Base-by-base conservation (phyloP, 768 basidiomycete species). In the Psilocybe cubensis region DNA sequence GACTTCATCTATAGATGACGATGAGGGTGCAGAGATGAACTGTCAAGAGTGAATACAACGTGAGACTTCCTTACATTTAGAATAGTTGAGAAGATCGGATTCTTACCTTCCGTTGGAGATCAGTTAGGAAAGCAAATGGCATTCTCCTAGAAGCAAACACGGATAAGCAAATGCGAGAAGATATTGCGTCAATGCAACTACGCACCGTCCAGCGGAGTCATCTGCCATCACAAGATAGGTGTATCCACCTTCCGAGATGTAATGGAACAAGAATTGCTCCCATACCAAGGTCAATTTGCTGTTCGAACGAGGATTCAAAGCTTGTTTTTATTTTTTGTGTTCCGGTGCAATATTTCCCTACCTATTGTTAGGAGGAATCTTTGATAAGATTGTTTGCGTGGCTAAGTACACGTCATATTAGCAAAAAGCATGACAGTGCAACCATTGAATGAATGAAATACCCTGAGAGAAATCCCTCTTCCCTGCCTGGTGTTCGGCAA, bases 261-360 rank as follows among this genome's bases (percentile, higher is more conserved):
- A 97, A 74, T 98, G 95, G 67, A 98, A 96, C 9, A 96, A 80
- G 67, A 91, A 96, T 74, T 95, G 88, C 66, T 93, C 92, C 92
- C 92, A 94, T 56, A 89, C 91, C 80, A 94, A 93, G 54, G 87
- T 87, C 55, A 89, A 77, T 72, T 91, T 91, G 76, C 87, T 89
- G 70, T 76, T 68, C 52, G 49, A 53, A 46, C 35, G n/a, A 25
- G 20, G 51, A 31, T 61, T 64, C 54, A 41, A 25, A 33, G 35
- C 35, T 38, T 38, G n/a, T 38, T 38, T 38, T 41, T 21, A 31
- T 42, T 17, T 18, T 38, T 20, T 21, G 23, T 14, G 12, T 28
- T 17, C 44, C 5, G n/a, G 27, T 27, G 48, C 20, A 45, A 43
- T 10, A 9, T 75, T 70, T 62, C 6, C 28, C 17, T 80, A 85